Conservation (phyloP, 2,329 filamentous ascomycete genomes). For the Fusarium hostae region DNA sequence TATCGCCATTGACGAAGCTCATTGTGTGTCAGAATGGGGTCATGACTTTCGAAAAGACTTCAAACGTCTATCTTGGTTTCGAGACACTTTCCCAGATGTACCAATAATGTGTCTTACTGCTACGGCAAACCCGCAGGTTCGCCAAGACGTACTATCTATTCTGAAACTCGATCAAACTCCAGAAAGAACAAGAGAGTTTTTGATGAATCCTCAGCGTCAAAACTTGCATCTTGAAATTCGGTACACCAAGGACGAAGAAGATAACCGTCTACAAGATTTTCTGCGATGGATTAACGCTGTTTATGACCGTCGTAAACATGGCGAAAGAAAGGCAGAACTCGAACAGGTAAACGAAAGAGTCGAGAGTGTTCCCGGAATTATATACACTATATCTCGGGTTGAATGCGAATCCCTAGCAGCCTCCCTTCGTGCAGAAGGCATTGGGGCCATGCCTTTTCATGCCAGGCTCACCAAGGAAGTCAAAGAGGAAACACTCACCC, state of each 20-base stretch:
- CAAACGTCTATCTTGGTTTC: slow-evolving; percentile 87
- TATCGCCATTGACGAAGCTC: slow-evolving; percentile 92
- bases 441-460: slow-evolving; percentile 80
- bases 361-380: slow-evolving; percentile 78
- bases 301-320: slow-evolving; percentile 72
- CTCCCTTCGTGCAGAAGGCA: slow-evolving; percentile 72
- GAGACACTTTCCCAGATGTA: slow-evolving; percentile 81
- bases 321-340: slow-evolving; percentile 69
- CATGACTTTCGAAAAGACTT: slow-evolving; percentile 97
- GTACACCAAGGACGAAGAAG: slow-evolving; percentile 80
- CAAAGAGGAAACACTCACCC: slow-evolving; percentile 76
- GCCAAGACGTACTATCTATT: slow-evolving; percentile 82
- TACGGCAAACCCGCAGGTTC: slow-evolving; percentile 84
- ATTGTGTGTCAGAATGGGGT: slow-evolving; percentile 98
- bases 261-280: slow-evolving; percentile 78
- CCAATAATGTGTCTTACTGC: slow-evolving; percentile 94
- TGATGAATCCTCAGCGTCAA: slow-evolving; percentile 83
- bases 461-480: slow-evolving; percentile 73
- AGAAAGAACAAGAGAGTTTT: slow-evolving; percentile 76
- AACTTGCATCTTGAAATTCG: slow-evolving; percentile 93
- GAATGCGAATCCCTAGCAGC: slow-evolving; percentile 79
- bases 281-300: slow-evolving; percentile 80
- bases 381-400: slow-evolving; percentile 79
- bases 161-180: slow-evolving; percentile 72
- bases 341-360: slow-evolving; percentile 62